Evolutionary conservation across 179 eudicot species (phyloP).

Genomic region (Silene coronaria): DNA sequence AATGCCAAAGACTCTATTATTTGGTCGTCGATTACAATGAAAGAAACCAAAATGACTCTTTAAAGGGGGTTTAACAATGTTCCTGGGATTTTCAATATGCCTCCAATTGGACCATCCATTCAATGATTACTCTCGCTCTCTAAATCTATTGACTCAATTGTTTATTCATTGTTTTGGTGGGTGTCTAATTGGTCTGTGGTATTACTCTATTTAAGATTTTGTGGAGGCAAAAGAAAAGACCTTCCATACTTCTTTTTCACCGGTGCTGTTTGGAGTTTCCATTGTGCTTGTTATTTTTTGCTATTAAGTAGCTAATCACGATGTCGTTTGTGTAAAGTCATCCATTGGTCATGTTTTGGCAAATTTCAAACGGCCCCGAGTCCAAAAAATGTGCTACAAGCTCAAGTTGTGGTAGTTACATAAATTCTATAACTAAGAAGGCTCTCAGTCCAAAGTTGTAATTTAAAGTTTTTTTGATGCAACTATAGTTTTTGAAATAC

Average conservation of each 20-base stretch:
- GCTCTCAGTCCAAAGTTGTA: neutral
- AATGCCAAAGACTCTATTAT: neutral
- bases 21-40: neutral
- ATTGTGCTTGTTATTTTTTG: neutral
- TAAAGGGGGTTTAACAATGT: neutral
- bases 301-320: neutral
- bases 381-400: slow-evolving; percentile 5
- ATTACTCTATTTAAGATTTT: neutral
- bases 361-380: neutral
- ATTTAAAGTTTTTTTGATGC: neutral
- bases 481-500: neutral
- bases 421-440: neutral
- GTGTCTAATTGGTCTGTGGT: neutral
- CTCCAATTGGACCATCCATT: too few species aligned
- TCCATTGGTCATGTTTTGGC: neutral
- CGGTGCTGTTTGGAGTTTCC: neutral
- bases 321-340: neutral
- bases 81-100: too few species aligned
- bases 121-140: too few species aligned
- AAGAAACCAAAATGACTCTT: neutral
- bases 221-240: too few species aligned
- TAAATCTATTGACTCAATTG: neutral
- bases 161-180: neutral
- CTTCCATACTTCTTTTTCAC: neutral
- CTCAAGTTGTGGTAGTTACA: neutral